Conservation (phyloP, 352 stramenopile genomes). For the Phytophthora pini region DNA sequence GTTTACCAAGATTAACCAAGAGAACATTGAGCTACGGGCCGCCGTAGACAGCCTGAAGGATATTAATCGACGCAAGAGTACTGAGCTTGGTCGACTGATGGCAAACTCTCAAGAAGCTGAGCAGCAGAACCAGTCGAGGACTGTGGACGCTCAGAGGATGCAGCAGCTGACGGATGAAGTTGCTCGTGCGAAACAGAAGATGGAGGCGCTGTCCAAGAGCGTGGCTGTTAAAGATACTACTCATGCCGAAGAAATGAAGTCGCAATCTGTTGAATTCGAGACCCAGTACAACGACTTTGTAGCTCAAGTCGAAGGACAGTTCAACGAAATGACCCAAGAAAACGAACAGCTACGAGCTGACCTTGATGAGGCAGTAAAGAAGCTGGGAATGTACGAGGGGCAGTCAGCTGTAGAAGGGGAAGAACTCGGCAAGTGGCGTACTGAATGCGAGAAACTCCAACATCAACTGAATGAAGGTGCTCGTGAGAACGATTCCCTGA, state of each 20-base stretch:
- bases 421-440: slow-evolving; percentile 58
- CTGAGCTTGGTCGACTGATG: slow-evolving; percentile 62
- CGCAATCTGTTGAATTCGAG: slow-evolving; percentile 61
- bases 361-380: slow-evolving; percentile 59
- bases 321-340: slow-evolving; percentile 55
- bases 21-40: slow-evolving; percentile 47
- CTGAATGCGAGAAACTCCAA: slow-evolving; percentile 57
- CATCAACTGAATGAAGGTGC: slow-evolving; percentile 42
- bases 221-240: slow-evolving; percentile 54
- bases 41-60: slow-evolving; percentile 59
- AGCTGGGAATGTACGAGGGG: slow-evolving; percentile 38
- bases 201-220: slow-evolving; percentile 52
- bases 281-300: slow-evolving; percentile 65
- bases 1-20: slow-evolving; percentile 43
- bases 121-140: slow-evolving; percentile 29
- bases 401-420: slow-evolving; percentile 36
- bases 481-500: slow-evolving; percentile 52
- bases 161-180: slow-evolving; percentile 52
- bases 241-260: slow-evolving; percentile 53
- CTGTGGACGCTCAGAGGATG: slow-evolving; percentile 39
- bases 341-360: slow-evolving; percentile 59
- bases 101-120: slow-evolving; percentile 47
- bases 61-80: slow-evolving; percentile 57
- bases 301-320: slow-evolving; percentile 56
- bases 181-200: slow-evolving; percentile 41